These are phyloP conservation scores for Diaporthe ilicicola DNA, from an alignment of 2,329 filamentous ascomycete genomes.

Conservation along the genomic window DNA sequence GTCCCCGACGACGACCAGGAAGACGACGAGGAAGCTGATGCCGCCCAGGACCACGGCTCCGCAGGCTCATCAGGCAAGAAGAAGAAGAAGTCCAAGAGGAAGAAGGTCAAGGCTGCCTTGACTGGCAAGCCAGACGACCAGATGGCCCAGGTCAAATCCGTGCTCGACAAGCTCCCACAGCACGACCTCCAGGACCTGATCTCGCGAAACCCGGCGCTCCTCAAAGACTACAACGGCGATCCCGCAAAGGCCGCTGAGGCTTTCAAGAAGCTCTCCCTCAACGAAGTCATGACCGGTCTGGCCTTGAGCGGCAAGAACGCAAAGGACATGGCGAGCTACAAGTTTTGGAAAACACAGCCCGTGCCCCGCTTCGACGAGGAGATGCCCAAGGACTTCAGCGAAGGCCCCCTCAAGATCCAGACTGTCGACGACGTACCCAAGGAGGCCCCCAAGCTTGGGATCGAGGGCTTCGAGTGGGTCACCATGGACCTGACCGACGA, in stretches of 20 bases:
- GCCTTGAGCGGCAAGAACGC: conserved; percentile 85
- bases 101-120: conserved; percentile 63
- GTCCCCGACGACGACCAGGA: conserved; percentile 50
- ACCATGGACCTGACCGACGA: conserved; percentile 85
- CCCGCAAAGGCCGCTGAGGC: conserved; percentile 57
- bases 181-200: conserved; percentile 72
- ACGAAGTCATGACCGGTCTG: conserved; percentile 78
- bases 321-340: conserved; percentile 97
- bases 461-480: conserved; percentile 93
- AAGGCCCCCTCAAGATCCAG: conserved; percentile 86
- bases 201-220: conserved; percentile 76
- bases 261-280: conserved; percentile 70
- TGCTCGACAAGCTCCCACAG: conserved; percentile 61
- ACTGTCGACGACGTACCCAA: conserved; percentile 81
- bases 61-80: conserved; percentile 58
- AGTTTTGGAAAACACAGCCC: conserved; percentile 98
- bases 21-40: conserved; percentile 46
- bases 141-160: conserved; percentile 56
- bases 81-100: conserved; percentile 73
- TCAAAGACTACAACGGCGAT: conserved; percentile 58
- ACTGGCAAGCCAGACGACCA: conserved; percentile 46
- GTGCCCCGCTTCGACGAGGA: conserved; percentile 82
- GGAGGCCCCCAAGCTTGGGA: conserved; percentile 73
- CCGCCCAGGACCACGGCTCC: conserved; percentile 37
- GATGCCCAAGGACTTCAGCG: conserved; percentile 63